Conservation (phyloP, 768 basidiomycete genomes). For the Sutorius australiensis region DNA sequence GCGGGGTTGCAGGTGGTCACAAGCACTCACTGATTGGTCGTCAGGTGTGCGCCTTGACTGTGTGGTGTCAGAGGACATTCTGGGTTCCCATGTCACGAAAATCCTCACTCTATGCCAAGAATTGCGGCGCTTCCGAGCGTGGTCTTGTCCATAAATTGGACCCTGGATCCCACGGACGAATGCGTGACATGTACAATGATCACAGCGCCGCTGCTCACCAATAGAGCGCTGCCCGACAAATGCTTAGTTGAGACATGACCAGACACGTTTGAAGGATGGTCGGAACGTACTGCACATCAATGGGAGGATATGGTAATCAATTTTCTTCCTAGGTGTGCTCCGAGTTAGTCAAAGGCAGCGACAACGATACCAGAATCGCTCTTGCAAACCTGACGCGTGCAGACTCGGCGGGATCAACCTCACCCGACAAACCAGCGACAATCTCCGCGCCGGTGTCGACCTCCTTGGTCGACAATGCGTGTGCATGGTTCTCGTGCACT, state of each 20-base stretch:
- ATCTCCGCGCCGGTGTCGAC: constrained; percentile 63
- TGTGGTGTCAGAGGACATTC: neutral
- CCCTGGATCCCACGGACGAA: constrained; percentile 34
- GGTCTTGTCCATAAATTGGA: constrained; percentile 80
- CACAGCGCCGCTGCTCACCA: constrained; percentile 33
- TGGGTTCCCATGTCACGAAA: neutral
- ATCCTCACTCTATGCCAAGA: constrained; percentile 59
- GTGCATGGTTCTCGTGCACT: constrained; percentile 16
- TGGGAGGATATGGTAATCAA: constrained; percentile 64
- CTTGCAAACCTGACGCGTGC: constrained; percentile 44
- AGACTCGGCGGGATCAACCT: constrained; percentile 52
- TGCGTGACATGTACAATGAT: neutral
- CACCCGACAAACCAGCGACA: constrained; percentile 40
- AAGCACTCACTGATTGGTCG: constrained; percentile 55
- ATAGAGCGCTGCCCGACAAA: constrained; percentile 43
- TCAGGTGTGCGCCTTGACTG: constrained; percentile 58
- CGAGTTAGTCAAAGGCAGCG: neutral
- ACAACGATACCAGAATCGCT: neutral
- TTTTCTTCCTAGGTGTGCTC: constrained; percentile 43
- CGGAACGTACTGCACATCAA: constrained; percentile 63
- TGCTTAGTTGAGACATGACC: neutral
- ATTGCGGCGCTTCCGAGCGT: constrained; percentile 66
- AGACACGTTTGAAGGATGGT: neutral
- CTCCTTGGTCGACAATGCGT: constrained; percentile 38
- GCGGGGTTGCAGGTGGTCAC: neutral